A percentile compares a stretch with the other conserved stretches of the same genome.
Evolutionary conservation across 345 rosid genomes (phyloP).

Genomic region (Camelina sativa): DNA sequence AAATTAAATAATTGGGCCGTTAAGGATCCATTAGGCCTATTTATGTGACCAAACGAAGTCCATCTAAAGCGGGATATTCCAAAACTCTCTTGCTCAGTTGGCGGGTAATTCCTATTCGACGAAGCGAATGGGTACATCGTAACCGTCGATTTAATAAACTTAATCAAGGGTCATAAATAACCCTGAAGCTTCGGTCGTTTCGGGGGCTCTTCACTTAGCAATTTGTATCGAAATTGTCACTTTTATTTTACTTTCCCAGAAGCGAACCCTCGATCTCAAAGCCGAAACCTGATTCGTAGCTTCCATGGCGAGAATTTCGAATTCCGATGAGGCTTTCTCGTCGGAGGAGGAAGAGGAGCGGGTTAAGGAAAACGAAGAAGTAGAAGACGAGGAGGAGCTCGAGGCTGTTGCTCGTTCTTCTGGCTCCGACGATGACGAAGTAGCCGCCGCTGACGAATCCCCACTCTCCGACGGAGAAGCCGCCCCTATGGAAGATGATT

Average conservation of each 20-base stretch:
- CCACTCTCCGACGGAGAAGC: slow-evolving; percentile 52
- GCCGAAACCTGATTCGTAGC: slow-evolving; percentile 56
- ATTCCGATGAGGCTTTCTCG: slow-evolving; percentile 60
- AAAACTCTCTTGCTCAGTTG: background rate
- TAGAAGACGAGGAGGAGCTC: slow-evolving; percentile 83
- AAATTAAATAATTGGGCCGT: too few relatives aligned
- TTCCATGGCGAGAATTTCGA: slow-evolving; percentile 63
- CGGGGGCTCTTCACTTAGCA: background rate
- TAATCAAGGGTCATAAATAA: slow-evolving; percentile 22
- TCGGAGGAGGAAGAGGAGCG: slow-evolving; percentile 65
- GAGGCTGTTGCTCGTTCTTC: slow-evolving; percentile 91
- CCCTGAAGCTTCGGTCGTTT: slow-evolving; percentile 12
- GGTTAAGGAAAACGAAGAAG: slow-evolving; percentile 61
- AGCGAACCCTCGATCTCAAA: slow-evolving; percentile 38
- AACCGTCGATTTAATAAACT: slow-evolving; percentile 8
- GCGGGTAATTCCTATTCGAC: slow-evolving; percentile 28
- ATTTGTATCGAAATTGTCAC: slow-evolving; percentile 4
- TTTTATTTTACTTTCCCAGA: slow-evolving; percentile 7
- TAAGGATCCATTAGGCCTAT: background rate
- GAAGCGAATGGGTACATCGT: background rate
- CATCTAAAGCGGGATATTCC: slow-evolving; percentile 18
- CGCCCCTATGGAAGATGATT: slow-evolving; percentile 42
- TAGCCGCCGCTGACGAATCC: slow-evolving; percentile 24
- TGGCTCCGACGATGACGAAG: slow-evolving; percentile 59
- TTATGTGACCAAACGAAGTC: background rate